Conservation (phyloP, 805 yeast species). For the Pichia gijzeniarum region DNA sequence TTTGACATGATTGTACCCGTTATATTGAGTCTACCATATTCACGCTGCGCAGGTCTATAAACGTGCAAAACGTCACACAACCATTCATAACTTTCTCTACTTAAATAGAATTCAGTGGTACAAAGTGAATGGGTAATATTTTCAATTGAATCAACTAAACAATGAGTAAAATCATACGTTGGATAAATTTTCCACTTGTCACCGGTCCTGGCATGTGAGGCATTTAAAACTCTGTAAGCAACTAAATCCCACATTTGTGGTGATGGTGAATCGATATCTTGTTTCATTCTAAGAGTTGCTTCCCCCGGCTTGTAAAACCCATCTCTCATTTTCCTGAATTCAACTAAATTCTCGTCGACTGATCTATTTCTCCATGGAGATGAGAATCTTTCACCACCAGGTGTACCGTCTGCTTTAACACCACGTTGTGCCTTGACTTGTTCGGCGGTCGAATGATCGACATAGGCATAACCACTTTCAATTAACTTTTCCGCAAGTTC, state of each 20-base stretch:
- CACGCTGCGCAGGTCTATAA: constrained; percentile 98
- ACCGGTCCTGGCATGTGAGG: constrained; percentile 95
- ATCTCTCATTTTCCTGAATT: constrained; percentile 87
- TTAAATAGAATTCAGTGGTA: constrained; percentile 88
- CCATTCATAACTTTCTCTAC: constrained; percentile 98
- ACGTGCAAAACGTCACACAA: constrained; percentile 91
- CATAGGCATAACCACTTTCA: constrained; percentile 67
- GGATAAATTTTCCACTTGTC: constrained; percentile 97
- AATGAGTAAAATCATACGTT: constrained; percentile 97
- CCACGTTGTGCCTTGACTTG: constrained; percentile 90
- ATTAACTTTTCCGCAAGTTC: constrained; percentile 83
- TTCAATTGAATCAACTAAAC: constrained; percentile 96
- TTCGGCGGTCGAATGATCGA: constrained; percentile 90
- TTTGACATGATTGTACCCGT: constrained; percentile 93
- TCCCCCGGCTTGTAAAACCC: constrained; percentile 86
- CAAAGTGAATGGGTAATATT: constrained; percentile 94
- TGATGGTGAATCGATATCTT: constrained; percentile 79
- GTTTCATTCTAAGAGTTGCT: constrained; percentile 95
- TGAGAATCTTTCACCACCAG: constrained; percentile 86
- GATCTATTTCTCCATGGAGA: constrained; percentile 70
- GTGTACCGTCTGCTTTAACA: constrained; percentile 81
- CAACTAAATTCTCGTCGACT: constrained; percentile 65
- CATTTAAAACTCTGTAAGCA: constrained; percentile 89
- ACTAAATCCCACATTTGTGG: constrained; percentile 99
- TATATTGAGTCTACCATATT: constrained; percentile 91